Conservation (phyloP, 257 asterid genomes). For the Eustoma russellianum region DNA sequence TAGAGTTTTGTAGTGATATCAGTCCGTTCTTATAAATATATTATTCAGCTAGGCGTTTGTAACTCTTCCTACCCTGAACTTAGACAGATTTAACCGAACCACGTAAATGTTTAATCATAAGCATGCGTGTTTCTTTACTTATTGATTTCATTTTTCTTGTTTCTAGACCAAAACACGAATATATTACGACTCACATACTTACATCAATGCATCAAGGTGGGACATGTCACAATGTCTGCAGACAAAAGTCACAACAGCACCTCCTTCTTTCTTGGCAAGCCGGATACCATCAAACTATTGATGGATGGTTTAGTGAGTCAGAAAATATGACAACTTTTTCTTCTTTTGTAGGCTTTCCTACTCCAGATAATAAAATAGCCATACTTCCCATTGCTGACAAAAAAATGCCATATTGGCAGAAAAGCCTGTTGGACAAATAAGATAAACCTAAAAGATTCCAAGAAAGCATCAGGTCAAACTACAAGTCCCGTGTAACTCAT, state of each 20-base stretch:
- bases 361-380: slow-evolving; percentile 47
- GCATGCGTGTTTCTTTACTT: too few relatives aligned
- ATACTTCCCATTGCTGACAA: slow-evolving; percentile 76
- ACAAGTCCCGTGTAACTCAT: too few relatives aligned
- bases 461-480: slow-evolving; percentile 28
- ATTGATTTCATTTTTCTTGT: too few relatives aligned
- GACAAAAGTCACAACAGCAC: slow-evolving; percentile 48
- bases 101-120: too few relatives aligned
- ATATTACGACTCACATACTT: slow-evolving; percentile 17
- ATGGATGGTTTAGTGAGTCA: slow-evolving; percentile 92
- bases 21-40: too few relatives aligned
- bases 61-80: too few relatives aligned
- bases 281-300: slow-evolving; percentile 97
- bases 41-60: too few relatives aligned
- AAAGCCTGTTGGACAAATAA: slow-evolving; percentile 99
- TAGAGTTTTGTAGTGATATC: too few relatives aligned
- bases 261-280: slow-evolving; percentile 82
- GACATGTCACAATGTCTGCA: slow-evolving; percentile 82
- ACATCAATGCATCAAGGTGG: slow-evolving; percentile 79
- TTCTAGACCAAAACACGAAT: slow-evolving; percentile 1
- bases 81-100: too few relatives aligned
- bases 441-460: slow-evolving; percentile 84
- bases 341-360: slow-evolving; percentile 36
- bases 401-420: slow-evolving; percentile 99
- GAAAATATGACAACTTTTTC: slow-evolving; percentile 82